Evolutionary conservation across 768 basidiomycete species (phyloP).

Genomic region (Russula earlei): DNA sequence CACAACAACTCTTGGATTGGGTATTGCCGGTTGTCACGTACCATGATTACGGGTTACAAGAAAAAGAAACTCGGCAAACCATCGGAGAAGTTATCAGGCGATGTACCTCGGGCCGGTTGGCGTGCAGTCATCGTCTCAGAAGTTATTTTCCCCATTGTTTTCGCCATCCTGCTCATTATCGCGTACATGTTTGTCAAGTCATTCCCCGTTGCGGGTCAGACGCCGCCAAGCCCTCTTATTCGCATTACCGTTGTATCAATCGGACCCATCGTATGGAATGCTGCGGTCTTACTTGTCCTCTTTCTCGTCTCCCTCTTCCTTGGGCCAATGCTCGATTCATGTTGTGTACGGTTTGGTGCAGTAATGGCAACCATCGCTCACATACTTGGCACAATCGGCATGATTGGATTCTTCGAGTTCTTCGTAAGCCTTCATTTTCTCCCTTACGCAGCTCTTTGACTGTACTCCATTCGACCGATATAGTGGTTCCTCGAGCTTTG

Average conservation of each 20-base stretch:
- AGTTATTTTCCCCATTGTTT: conserved; percentile 73
- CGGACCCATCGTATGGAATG: conserved; percentile 95
- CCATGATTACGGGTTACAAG: conserved; percentile 99
- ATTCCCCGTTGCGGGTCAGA: conserved; percentile 58
- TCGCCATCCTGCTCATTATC: conserved; percentile 80
- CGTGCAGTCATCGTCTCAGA: conserved; percentile 83
- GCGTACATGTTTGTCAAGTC: conserved; percentile 92
- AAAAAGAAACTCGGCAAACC: conserved; percentile 95
- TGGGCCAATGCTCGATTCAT: conserved; percentile 79
- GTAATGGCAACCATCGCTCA: conserved; percentile 90
- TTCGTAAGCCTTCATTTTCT: conserved; percentile 44
- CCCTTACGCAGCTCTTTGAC: background rate
- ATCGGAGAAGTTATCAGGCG: conserved; percentile 92
- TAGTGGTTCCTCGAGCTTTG: conserved; percentile 96
- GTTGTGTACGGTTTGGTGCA: conserved; percentile 85
- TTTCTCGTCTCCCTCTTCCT: conserved; percentile 90
- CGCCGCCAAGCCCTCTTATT: conserved; percentile 75
- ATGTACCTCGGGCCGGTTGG: conserved; percentile 91
- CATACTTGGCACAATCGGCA: conserved; percentile 68
- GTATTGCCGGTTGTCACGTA: conserved; percentile 95
- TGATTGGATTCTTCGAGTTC: conserved; percentile 94
- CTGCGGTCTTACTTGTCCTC: conserved; percentile 71
- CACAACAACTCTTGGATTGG: conserved; percentile 99
- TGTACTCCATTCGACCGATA: background rate
- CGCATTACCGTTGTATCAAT: conserved; percentile 89